Evolutionary conservation across 176 grass and related monocot genomes (phyloP).

Genomic region (Rhynchospora breviuscula): DNA sequence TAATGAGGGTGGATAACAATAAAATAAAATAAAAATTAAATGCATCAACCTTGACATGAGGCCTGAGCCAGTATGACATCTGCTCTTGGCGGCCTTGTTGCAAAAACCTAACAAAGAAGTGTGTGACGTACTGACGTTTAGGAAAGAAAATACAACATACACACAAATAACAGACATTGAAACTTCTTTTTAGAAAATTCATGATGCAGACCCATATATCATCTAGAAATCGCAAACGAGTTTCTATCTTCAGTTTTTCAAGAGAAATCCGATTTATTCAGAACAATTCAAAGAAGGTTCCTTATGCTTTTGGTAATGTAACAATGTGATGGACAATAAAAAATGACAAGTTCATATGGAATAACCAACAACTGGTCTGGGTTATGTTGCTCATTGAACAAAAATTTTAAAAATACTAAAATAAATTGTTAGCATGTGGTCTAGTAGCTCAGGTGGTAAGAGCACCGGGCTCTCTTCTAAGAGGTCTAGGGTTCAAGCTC

Average conservation of each 20-base stretch:
- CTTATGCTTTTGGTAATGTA: not conserved
- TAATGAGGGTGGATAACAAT: not conserved
- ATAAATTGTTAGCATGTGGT: too few species aligned
- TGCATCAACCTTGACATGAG: slow-evolving; percentile 72
- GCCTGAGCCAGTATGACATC: slow-evolving; percentile 88
- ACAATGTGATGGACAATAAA: not conserved
- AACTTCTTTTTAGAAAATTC: not conserved
- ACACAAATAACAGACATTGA: not conserved
- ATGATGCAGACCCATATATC: not conserved
- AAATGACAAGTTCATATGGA: not conserved
- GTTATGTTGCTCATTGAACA: not conserved
- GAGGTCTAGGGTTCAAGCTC: too few species aligned
- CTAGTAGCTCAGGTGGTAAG: too few species aligned
- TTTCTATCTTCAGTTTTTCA: not conserved
- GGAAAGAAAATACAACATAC: not conserved
- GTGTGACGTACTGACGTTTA: not conserved
- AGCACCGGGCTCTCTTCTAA: too few species aligned
- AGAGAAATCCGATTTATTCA: not conserved
- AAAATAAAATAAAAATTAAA: slow-evolving; percentile 6
- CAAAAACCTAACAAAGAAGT: slow-evolving; percentile 55
- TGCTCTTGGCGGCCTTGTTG: slow-evolving; percentile 65
- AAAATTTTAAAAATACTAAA: not conserved
- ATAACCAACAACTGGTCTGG: not conserved
- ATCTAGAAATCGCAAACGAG: not conserved
- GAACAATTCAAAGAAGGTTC: not conserved